Base-by-base conservation (phyloP, 352 stramenopile genomes). In the Globisporangium orthogonon region DNA sequence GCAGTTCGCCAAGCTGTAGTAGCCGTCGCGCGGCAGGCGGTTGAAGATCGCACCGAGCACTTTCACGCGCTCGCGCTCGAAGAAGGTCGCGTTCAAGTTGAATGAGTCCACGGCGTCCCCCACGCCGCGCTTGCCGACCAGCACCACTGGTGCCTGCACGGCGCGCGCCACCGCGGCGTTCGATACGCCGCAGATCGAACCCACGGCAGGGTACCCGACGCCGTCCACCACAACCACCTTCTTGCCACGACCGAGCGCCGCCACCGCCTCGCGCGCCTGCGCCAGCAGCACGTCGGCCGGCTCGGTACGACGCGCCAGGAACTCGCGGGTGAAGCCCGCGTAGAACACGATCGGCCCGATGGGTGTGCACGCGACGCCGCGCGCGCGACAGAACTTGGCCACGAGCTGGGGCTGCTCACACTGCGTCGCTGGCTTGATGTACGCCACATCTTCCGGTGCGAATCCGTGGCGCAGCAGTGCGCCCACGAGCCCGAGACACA, bases 401-500 rank as follows among this genome's bases (percentile, higher is more conserved):
- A 99, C 86, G 18, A 98, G 70, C 71, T 99, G 96, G 15, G 85
- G 82, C 67, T 87, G 76, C 71, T 99, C 96, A 65, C 93, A 98
- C 76, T 99, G 97, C 18, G 97, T 99, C 17, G 93, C 95, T 2
- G 97, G 96, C 72, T 99, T 99, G 61, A 99, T 99, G 78, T 99
- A 99, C 28, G 83, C 96, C 39, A 99, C 68, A n/a, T 94, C 83
- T 9, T 60, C 55, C 0, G 91, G 62, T 3, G 54, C 31, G 40
- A 83, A 92, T 18, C 83, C 82, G 30, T 72, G 67, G n/a, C 70
- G 55, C 18, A 99, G 67, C 7, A 98, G 67, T 33, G 80, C 71
- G 2, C 91, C 95, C 10, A 99, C 65, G 7, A 99, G 63, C 4
- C 93, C 96, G 40, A 99, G 76, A 74, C 93, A 99, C 28, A 97